phyloP scores from a whole-genome alignment of 2,329 filamentous ascomycete genomes.

The Epichloe sylvatica region DNA sequence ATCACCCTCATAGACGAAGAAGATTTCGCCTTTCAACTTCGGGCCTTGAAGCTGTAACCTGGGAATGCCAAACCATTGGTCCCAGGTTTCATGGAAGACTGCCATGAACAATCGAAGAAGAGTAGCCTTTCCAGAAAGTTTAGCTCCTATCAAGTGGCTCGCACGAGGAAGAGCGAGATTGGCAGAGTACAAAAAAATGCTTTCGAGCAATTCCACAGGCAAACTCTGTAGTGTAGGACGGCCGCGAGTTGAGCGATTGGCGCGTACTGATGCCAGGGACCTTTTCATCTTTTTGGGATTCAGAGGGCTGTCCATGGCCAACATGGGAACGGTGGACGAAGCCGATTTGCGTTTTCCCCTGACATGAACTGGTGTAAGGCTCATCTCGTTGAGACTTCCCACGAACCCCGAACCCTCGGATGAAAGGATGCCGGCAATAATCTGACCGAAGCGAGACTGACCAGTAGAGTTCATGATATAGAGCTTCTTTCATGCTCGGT shows the following conservation, averaged over 20 bases:
- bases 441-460: background rate
- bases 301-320: background rate
- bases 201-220: constrained; percentile 39
- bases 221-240: constrained; percentile 22
- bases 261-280: constrained; percentile 18
- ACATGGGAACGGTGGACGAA: constrained; percentile 5
- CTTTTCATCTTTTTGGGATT: constrained; percentile 15
- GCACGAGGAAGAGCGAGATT: constrained; percentile 34
- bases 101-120: constrained; percentile 23
- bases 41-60: constrained; percentile 7
- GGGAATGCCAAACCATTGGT: constrained; percentile 22
- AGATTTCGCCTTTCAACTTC: constrained; percentile 1
- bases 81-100: constrained; percentile 26
- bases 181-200: constrained; percentile 35
- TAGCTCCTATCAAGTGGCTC: constrained; percentile 29
- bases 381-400: constrained; percentile 19
- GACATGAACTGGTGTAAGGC: constrained; percentile 34
- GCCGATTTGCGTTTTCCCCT: constrained; percentile 30
- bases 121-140: constrained; percentile 29
- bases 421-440: background rate
- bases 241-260: constrained; percentile 13
- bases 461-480: background rate
- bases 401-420: background rate
- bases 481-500: background rate
- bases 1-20: constrained; percentile 19